Evolutionary conservation across 805 yeast genomes (phyloP).

Genomic region (Komagataella kurtzmanii): DNA sequence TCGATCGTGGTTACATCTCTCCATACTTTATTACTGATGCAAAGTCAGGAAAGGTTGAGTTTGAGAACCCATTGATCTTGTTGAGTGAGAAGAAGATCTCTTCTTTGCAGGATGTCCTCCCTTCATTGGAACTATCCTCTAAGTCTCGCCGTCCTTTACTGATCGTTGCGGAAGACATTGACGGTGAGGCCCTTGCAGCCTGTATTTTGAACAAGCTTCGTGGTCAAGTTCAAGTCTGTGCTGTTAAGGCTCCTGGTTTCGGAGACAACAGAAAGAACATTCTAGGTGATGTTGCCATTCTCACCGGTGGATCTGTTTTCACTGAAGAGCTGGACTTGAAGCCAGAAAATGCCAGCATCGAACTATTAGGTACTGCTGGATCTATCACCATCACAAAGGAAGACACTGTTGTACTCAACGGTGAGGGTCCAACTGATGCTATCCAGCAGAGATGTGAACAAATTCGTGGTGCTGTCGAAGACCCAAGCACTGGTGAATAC

Average conservation of each 20-base stretch:
- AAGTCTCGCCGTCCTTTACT: conserved; percentile 87
- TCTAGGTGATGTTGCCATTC: conserved; percentile 87
- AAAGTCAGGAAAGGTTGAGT: conserved; percentile 86
- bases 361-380: conserved; percentile 83
- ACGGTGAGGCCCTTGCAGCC: conserved; percentile 97
- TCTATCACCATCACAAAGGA: conserved; percentile 88
- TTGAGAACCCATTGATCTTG: conserved; percentile 82
- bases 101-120: conserved; percentile 80
- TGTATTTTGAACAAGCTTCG: conserved; percentile 93
- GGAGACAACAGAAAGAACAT: conserved; percentile 98
- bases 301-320: conserved; percentile 85
- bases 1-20: conserved; percentile 93
- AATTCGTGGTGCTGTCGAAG: conserved; percentile 71
- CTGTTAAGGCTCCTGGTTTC: conserved; percentile 97
- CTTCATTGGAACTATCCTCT: conserved; percentile 86
- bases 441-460: conserved; percentile 85
- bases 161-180: conserved; percentile 90
- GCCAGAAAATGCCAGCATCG: conserved; percentile 88
- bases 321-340: conserved; percentile 92
- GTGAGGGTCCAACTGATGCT: conserved; percentile 76
- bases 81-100: conserved; percentile 89
- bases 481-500: conserved; percentile 70
- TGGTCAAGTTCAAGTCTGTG: conserved; percentile 96
- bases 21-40: conserved; percentile 94
- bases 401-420: conserved; percentile 89